These are phyloP conservation scores for Suillus alpinus DNA, from an alignment of 768 basidiomycete species.

Conservation along the genomic window DNA sequence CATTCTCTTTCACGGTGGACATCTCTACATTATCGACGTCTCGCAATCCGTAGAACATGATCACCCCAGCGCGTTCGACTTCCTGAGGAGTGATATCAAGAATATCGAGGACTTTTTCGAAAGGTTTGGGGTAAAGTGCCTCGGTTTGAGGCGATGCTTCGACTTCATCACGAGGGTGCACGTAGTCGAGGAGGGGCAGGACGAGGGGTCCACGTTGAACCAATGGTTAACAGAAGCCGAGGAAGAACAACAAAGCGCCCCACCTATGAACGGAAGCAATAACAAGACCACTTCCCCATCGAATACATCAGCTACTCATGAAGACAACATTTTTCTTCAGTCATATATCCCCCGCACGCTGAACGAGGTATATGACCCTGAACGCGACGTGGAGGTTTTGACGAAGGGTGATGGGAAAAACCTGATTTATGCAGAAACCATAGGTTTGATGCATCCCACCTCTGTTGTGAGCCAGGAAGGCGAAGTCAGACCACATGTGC, in stretches of 20 bases:
- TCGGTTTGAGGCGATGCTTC: conserved; percentile 82
- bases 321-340: conserved; percentile 85
- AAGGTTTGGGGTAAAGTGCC: conserved; percentile 64
- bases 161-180: conserved; percentile 78
- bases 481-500: conserved; percentile 12
- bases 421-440: conserved; percentile 86
- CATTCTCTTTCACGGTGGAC: conserved; percentile 78
- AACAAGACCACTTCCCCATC: conserved; percentile 8
- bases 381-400: conserved; percentile 82
- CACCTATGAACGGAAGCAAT: conserved; percentile 11
- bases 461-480: conserved; percentile 4
- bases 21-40: conserved; percentile 94
- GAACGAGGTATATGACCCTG: conserved; percentile 92
- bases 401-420: conserved; percentile 64
- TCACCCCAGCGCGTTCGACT: conserved; percentile 95
- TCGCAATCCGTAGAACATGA: conserved; percentile 99
- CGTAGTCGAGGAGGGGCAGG: conserved; percentile 29
- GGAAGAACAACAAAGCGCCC: conserved; percentile 18
- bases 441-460: conserved; percentile 64
- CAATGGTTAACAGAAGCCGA: conserved; percentile 47
- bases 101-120: conserved; percentile 94
- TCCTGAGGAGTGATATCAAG: conserved; percentile 86
- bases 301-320: conserved; percentile 44
- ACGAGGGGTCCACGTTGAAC: conserved; percentile 32
- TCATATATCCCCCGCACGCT: conserved; percentile 93